Conservation (phyloP, 2,329 filamentous ascomycete species). For the Diaporthe vexans region DNA sequence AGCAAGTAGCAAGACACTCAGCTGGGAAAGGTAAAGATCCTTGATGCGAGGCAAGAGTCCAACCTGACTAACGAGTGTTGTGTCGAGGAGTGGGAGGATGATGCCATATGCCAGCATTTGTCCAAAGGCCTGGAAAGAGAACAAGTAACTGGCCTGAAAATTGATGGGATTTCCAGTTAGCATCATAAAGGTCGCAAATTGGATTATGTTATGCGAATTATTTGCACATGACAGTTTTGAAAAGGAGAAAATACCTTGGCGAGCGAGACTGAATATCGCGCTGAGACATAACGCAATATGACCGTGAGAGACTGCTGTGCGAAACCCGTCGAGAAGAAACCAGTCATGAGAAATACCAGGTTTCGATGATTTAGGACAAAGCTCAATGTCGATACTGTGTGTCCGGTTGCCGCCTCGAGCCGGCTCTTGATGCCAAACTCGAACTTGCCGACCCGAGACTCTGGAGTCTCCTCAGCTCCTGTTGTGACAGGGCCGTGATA, state of each 20-base stretch:
- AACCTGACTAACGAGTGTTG: neutral
- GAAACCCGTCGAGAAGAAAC: neutral
- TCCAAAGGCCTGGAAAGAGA: slow-evolving; percentile 16
- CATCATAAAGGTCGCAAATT: neutral
- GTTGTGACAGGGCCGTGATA: neutral
- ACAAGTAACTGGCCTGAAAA: neutral
- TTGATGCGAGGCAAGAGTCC: slow-evolving; percentile 1
- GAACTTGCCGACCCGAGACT: neutral
- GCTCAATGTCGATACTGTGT: neutral
- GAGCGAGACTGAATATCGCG: neutral
- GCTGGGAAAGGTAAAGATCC: neutral
- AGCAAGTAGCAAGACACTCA: neutral
- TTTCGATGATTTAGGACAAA: neutral
- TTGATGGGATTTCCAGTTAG: neutral
- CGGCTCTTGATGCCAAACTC: neutral
- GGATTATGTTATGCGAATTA: neutral
- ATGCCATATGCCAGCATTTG: slow-evolving; percentile 17
- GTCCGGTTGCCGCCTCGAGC: neutral
- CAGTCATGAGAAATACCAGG: slow-evolving; percentile 5
- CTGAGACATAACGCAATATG: neutral
- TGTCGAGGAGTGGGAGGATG: slow-evolving; percentile 11
- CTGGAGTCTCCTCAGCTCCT: neutral
- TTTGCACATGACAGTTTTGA: too few relatives aligned
- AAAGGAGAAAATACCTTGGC: neutral
- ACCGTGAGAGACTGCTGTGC: slow-evolving; percentile 5